These are phyloP conservation scores for Exserohilum turcica DNA, from an alignment of 2,329 filamentous ascomycete genomes.

Conservation along the genomic window DNA sequence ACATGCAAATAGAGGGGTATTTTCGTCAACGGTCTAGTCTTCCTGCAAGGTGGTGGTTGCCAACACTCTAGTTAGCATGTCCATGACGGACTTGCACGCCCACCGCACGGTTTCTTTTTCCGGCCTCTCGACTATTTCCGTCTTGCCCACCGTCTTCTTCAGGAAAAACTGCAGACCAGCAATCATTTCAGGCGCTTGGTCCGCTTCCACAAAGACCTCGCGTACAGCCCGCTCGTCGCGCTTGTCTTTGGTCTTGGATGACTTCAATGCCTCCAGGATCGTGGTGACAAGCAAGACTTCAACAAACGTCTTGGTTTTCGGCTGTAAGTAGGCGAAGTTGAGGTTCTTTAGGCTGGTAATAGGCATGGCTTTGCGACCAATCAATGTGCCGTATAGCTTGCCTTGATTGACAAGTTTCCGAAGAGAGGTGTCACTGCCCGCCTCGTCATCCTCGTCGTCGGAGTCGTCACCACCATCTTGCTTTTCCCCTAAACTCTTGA, in stretches of 20 bases:
- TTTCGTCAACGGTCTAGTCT: conserved; percentile 28
- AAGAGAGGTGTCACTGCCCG: conserved; percentile 55
- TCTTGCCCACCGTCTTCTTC: conserved; percentile 72
- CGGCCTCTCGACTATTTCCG: conserved; percentile 56
- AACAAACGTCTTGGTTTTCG: conserved; percentile 76
- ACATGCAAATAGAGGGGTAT: conserved; percentile 7
- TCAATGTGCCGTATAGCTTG: conserved; percentile 67
- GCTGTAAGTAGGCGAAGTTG: conserved; percentile 77
- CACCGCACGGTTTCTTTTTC: conserved; percentile 59
- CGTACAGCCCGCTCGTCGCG: conserved; percentile 64
- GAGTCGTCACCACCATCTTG: conserved; percentile 66
- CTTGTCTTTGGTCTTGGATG: conserved; percentile 48
- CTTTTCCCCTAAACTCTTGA: conserved; percentile 81
- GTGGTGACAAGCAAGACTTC: conserved; percentile 80
- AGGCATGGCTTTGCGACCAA: conserved; percentile 63
- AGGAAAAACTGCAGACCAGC: conserved; percentile 81
- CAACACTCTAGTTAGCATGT: conserved; percentile 45
- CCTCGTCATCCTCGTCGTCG: conserved; percentile 60
- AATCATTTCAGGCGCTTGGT: conserved; percentile 69
- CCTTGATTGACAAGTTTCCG: conserved; percentile 70
- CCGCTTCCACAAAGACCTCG: conserved; percentile 69
- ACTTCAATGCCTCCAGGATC: conserved; percentile 68
- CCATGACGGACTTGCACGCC: conserved; percentile 49
- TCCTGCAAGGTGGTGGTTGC: conserved; percentile 47
- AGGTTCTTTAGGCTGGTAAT: conserved; percentile 70